phyloP scores from a whole-genome alignment of 129 eudicot genomes.

The Tagetes erecta region DNA sequence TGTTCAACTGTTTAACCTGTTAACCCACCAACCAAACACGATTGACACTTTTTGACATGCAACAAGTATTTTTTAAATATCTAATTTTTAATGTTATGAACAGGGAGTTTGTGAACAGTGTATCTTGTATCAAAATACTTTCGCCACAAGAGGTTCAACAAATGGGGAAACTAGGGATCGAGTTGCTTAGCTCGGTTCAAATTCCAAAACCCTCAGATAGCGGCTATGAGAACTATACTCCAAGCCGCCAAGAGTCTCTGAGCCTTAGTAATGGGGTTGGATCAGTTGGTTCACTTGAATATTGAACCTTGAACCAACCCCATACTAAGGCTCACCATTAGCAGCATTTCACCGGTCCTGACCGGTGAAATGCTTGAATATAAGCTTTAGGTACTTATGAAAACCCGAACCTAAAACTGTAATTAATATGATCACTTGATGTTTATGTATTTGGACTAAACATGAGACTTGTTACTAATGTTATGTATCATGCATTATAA shows the following conservation, averaged over 20 bases:
- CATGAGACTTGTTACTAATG: conserved; percentile 13
- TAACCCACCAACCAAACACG: background rate
- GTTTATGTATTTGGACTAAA: conserved; percentile 23
- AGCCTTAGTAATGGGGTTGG: conserved; percentile 55
- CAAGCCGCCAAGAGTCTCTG: conserved; percentile 51
- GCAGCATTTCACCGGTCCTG: conserved; percentile 20
- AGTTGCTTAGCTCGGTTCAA: conserved; percentile 62
- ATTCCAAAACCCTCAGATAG: conserved; percentile 41
- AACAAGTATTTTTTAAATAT: background rate
- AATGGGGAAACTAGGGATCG: conserved; percentile 80
- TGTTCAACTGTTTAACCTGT: background rate
- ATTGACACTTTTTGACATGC: no score
- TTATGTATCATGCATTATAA: conserved; percentile 31
- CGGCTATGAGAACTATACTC: conserved; percentile 47
- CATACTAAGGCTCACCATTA: conserved; percentile 10
- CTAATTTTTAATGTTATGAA: background rate
- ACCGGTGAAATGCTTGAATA: conserved; percentile 29
- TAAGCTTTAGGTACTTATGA: conserved; percentile 34
- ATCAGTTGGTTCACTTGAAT: conserved; percentile 74
- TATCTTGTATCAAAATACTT: conserved; percentile 82
- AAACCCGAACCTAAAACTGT: conserved; percentile 33
- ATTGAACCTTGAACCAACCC: conserved; percentile 47
- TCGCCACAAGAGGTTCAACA: conserved; percentile 94
- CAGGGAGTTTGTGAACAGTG: conserved; percentile 92
- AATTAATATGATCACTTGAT: conserved; percentile 42